Conservation (phyloP, 805 yeast species). For the Zygosaccharomyces lentus region DNA sequence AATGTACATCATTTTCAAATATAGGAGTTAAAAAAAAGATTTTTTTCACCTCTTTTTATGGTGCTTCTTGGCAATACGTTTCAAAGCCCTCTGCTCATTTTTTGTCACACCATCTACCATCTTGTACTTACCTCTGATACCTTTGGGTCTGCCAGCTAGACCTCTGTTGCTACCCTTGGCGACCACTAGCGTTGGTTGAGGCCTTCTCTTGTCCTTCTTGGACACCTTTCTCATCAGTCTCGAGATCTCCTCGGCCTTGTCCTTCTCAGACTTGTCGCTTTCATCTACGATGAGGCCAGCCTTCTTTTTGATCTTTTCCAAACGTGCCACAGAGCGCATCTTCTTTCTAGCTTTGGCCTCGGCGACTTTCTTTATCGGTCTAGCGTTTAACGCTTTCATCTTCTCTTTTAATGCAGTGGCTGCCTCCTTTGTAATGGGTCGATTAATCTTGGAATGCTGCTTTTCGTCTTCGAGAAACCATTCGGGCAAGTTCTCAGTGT, state of each 20-base stretch:
- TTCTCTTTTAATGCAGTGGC: conserved; percentile 72
- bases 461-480: conserved; percentile 96
- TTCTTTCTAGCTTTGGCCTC: conserved; percentile 97
- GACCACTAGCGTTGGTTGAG: conserved; percentile 82
- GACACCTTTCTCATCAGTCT: conserved; percentile 77
- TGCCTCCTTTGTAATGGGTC: conserved; percentile 95
- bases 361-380: conserved; percentile 97
- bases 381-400: conserved; percentile 78
- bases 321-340: conserved; percentile 80
- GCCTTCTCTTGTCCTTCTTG: conserved; percentile 65
- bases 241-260: conserved; percentile 89
- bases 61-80: conserved; percentile 82
- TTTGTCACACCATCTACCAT: conserved; percentile 98
- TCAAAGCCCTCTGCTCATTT: conserved; percentile 93
- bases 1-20: not conserved
- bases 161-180: conserved; percentile 86
- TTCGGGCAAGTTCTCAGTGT: conserved; percentile 84
- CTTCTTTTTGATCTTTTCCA: conserved; percentile 88
- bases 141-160: conserved; percentile 91
- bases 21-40: not conserved
- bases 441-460: conserved; percentile 74
- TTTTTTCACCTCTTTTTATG: conserved; percentile 41
- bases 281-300: conserved; percentile 89
- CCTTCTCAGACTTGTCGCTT: conserved; percentile 79
- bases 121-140: conserved; percentile 95